Evolutionary conservation across 345 rosid genomes (phyloP).

Genomic region (Lepidium africanum): DNA sequence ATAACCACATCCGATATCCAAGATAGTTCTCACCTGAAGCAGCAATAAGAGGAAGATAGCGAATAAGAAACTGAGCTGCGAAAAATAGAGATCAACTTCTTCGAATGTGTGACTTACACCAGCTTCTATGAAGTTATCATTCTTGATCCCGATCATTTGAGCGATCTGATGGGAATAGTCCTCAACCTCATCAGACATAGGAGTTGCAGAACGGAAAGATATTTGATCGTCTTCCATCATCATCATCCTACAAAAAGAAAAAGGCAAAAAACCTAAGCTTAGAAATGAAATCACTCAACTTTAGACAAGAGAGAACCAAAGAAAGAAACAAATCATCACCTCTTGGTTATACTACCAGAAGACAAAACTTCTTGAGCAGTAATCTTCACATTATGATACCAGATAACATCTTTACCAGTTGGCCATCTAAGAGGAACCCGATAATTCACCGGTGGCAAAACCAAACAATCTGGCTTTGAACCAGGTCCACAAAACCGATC

Average conservation of each 20-base stretch:
- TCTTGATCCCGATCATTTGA: constrained; percentile 88
- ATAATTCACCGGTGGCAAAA: constrained; percentile 66
- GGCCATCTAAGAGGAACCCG: constrained; percentile 96
- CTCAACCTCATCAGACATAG: constrained; percentile 88
- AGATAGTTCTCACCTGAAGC: constrained; percentile 82
- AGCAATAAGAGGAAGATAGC: not conserved
- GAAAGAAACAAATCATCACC: constrained; percentile 38
- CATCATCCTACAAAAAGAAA: constrained; percentile 65
- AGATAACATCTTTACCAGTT: constrained; percentile 85
- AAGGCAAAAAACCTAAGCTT: not conserved
- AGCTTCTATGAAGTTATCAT: constrained; percentile 71
- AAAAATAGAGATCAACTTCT: not conserved
- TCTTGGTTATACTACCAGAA: constrained; percentile 92
- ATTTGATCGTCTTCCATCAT: constrained; percentile 94
- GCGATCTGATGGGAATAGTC: constrained; percentile 99
- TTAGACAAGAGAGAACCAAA: constrained; percentile 7
- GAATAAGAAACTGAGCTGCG: not conserved
- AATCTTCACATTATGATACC: constrained; percentile 83
- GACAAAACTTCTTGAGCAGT: constrained; percentile 90
- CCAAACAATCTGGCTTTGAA: constrained; percentile 53
- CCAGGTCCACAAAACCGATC: constrained; percentile 62
- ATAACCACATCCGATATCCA: constrained; percentile 98
- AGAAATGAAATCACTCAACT: not conserved
- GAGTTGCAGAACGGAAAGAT: constrained; percentile 85
- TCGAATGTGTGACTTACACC: constrained; percentile 52